Conservation (phyloP, 208 protist species). For the Trypanosoma caninum region DNA sequence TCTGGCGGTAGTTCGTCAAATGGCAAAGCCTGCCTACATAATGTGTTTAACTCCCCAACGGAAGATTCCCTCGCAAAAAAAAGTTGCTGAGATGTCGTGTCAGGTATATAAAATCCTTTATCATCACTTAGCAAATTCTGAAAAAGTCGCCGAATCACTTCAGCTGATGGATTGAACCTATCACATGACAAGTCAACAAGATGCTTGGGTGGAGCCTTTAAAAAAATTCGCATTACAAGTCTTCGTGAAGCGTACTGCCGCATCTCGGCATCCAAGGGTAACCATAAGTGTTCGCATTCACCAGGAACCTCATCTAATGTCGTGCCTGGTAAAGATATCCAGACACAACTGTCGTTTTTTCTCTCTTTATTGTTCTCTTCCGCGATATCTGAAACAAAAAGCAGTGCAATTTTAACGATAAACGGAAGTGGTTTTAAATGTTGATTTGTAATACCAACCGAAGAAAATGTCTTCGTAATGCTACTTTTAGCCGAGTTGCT, state of each 20-base stretch:
- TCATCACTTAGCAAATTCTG: slow-evolving; percentile 26
- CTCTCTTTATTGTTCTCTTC: too few species aligned
- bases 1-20: slow-evolving; percentile 12
- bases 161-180: slow-evolving; percentile 31
- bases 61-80: slow-evolving; percentile 17
- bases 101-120: not conserved
- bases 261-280: not conserved
- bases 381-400: slow-evolving; percentile 19
- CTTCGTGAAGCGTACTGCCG: not conserved
- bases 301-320: not conserved
- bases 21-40: slow-evolving; percentile 8
- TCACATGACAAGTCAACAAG: slow-evolving; percentile 24
- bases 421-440: slow-evolving; percentile 9
- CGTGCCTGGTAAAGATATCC: slow-evolving; percentile 4
- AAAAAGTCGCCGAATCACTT: slow-evolving; percentile 43
- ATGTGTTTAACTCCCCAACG: slow-evolving; percentile 1
- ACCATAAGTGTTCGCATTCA: not conserved
- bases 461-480: not conserved
- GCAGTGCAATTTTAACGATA: slow-evolving; percentile 21
- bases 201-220: slow-evolving; percentile 53
- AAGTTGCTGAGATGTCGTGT: not conserved
- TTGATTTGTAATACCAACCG: not conserved
- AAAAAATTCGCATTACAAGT: slow-evolving; percentile 46
- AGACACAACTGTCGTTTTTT: slow-evolving; percentile 9
- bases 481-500: not conserved